phyloP scores from a whole-genome alignment of 805 yeast species.

The Ogataea angusta region DNA sequence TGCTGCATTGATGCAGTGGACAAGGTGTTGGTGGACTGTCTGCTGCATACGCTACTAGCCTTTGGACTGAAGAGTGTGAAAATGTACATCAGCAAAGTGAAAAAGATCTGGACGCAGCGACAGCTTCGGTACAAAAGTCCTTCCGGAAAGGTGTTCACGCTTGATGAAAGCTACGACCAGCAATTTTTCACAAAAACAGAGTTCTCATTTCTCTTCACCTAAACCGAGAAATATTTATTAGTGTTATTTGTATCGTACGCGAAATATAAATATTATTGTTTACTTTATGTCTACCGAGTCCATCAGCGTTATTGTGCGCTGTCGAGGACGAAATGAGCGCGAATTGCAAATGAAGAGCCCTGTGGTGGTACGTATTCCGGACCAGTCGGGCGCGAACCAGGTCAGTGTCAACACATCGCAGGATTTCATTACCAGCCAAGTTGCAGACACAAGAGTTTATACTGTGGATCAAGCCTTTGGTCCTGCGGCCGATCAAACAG shows the following conservation, averaged over 20 bases:
- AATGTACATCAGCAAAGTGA: slow-evolving; percentile 22
- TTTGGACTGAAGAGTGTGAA: slow-evolving; percentile 30
- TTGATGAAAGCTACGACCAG: slow-evolving; percentile 12
- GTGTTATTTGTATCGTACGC: background rate
- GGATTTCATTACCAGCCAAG: slow-evolving; percentile 25
- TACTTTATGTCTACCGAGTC: slow-evolving; percentile 24
- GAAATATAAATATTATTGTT: background rate
- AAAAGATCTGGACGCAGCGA: slow-evolving; percentile 27
- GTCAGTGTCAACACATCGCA: slow-evolving; percentile 25
- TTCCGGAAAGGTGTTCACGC: slow-evolving; percentile 5
- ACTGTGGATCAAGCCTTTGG: slow-evolving; percentile 57
- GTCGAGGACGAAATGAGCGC: slow-evolving; percentile 46
- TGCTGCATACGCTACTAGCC: slow-evolving; percentile 21
- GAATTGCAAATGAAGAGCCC: slow-evolving; percentile 46
- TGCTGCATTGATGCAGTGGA: slow-evolving; percentile 26
- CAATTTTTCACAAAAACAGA: slow-evolving; percentile 15
- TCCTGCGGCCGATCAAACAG: slow-evolving; percentile 47
- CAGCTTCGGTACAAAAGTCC: slow-evolving; percentile 16
- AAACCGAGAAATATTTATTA: background rate
- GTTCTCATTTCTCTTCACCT: slow-evolving; percentile 19
- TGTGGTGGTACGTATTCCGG: slow-evolving; percentile 45
- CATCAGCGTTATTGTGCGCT: slow-evolving; percentile 53
- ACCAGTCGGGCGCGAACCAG: slow-evolving; percentile 28
- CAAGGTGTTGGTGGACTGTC: slow-evolving; percentile 27
- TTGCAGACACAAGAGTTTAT: slow-evolving; percentile 36